Evolutionary conservation across 495 filamentous ascomycete species (phyloP), one percentile per base, ranked within the genome.

Genomic region (Neurospora sp.): DNA sequence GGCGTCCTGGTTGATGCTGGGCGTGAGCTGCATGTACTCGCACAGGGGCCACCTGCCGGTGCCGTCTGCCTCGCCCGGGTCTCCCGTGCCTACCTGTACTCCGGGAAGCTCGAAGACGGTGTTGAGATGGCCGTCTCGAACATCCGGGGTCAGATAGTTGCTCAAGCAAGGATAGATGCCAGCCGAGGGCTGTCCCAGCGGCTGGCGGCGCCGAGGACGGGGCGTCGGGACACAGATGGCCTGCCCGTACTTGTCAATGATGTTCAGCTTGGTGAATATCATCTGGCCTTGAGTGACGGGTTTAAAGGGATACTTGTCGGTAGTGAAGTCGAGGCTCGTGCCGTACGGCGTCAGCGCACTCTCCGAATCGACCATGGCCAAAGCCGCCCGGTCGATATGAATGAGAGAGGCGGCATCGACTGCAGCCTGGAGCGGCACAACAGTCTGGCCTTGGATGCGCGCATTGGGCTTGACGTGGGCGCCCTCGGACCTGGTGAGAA

Each of bases 191-290:
- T 14, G 27, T 16, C 35, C 68, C 17, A 53, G 53, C 39, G 39
- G 39, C 39, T 40, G 39, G 39, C 39, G 39, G 9, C 37, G 6
- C 16, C 71, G 41, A 17, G 65, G 44, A 68, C 68, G 22, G 6
- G 81, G 76, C 40, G 78, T 75, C 6, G 79, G 77, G 8, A 75
- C 79, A 38, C 45, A 41, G 31, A 85, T 75, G 2, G 79, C 81
- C 69, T 86, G 85, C 0, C 86, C 86, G 69, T 86, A 87, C 59
- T 86, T 86, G 73, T 87, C 86, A 22, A 87, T 72, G 31, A 88
- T 81, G 74, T 84, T 85, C 6, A 87, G 70, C 10, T 77, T 78
- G 0, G 78, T 80, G 74, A 86, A 81, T 37, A 87, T 72, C 44
- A 85, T 75, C 70, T 87, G 85, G 8, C 85, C 85, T 72, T 87